These are phyloP conservation scores for Geosmithia putterillii DNA, from an alignment of 2,329 filamentous ascomycete species.

Conservation along the genomic window DNA sequence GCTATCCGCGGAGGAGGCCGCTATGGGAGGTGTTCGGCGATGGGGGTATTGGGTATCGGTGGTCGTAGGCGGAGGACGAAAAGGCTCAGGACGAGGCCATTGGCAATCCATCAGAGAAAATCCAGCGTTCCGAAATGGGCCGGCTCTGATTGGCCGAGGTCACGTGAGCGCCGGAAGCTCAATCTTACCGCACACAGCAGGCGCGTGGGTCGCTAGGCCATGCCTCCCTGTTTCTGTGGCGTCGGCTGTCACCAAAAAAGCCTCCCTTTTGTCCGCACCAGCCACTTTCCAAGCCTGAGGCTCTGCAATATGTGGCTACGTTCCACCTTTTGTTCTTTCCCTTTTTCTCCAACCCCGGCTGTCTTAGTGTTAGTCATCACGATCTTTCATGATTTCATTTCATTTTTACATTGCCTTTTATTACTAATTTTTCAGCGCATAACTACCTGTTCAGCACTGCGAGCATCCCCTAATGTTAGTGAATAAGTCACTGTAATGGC, in stretches of 20 bases:
- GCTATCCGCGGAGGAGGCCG: constrained; percentile 22
- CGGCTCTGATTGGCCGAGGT: constrained; percentile 25
- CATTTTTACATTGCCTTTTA: no score
- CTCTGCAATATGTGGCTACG: background rate
- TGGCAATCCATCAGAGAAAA: constrained; percentile 21
- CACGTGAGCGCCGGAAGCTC: constrained; percentile 15
- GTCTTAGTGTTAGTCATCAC: no score
- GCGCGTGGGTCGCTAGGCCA: background rate
- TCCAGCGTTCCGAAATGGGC: constrained; percentile 30
- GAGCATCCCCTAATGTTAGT: no score
- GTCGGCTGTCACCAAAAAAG: background rate
- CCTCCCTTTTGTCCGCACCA: background rate
- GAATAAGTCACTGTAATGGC: no score
- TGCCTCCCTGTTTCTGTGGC: background rate
- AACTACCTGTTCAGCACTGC: no score
- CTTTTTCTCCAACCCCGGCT: no score
- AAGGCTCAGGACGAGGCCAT: constrained; percentile 24
- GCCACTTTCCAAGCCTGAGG: background rate
- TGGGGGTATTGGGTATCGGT: constrained; percentile 24
- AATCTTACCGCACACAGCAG: background rate
- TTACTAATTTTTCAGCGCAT: no score
- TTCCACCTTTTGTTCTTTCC: background rate
- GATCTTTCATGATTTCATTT: no score
- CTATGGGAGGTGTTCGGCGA: constrained; percentile 21
- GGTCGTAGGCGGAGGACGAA: constrained; percentile 22